Evolutionary conservation across 306 rosid genomes (phyloP).

Genomic region (Quercus suber): DNA sequence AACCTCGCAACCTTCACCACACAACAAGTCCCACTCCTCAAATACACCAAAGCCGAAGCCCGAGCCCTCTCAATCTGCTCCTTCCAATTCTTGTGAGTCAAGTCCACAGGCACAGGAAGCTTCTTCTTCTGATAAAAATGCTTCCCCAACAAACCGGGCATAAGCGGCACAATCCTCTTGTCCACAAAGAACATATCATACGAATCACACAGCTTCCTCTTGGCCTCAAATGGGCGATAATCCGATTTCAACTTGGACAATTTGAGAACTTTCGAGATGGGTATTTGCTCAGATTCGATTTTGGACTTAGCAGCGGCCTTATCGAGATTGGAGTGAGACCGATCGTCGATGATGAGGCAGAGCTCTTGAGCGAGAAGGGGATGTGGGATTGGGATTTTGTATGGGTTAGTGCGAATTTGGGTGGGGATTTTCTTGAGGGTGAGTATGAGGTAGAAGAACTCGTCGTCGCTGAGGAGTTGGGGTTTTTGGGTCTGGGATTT

Average conservation of each 20-base stretch:
- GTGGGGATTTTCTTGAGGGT: slow-evolving; percentile 61
- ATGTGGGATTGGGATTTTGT: slow-evolving; percentile 57
- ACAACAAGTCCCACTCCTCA: slow-evolving; percentile 73
- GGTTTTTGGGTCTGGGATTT: slow-evolving; percentile 43
- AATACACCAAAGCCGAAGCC: slow-evolving; percentile 44
- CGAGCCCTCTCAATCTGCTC: slow-evolving; percentile 64
- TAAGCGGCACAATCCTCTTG: slow-evolving; percentile 42
- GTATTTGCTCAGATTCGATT: slow-evolving; percentile 51
- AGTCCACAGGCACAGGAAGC: slow-evolving; percentile 71
- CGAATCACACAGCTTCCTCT: slow-evolving; percentile 63
- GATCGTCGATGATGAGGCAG: slow-evolving; percentile 75
- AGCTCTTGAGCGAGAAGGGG: slow-evolving; percentile 47
- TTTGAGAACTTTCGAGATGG: slow-evolving; percentile 54
- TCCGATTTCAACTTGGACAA: slow-evolving; percentile 68
- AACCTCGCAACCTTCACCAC: slow-evolving; percentile 65
- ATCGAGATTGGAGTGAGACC: slow-evolving; percentile 44
- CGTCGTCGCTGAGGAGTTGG: slow-evolving; percentile 54
- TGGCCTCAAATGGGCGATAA: slow-evolving; percentile 67
- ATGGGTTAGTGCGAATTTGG: slow-evolving; percentile 55
- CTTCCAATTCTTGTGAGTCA: slow-evolving; percentile 71
- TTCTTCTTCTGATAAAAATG: slow-evolving; percentile 73
- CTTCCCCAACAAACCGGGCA: slow-evolving; percentile 65
- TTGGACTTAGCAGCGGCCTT: slow-evolving; percentile 46
- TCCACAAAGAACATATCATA: slow-evolving; percentile 70
- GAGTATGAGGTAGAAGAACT: slow-evolving; percentile 55